Evolutionary conservation across 2,329 filamentous ascomycete species (phyloP), one percentile per base, ranked within the genome.

Genomic region (Drechslerella dactyloides): DNA sequence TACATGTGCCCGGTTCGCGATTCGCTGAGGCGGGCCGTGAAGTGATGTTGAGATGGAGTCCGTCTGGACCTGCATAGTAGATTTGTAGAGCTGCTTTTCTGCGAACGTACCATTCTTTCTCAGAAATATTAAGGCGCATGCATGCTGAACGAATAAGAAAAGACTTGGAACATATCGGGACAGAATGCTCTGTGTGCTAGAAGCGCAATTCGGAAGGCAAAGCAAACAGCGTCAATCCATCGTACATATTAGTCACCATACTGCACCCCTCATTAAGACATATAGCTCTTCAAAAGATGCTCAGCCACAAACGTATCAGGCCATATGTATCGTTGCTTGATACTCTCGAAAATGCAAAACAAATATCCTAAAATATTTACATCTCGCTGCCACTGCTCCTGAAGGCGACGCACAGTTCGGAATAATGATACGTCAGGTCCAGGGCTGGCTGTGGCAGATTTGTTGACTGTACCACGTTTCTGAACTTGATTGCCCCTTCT

Each of bases 391-490:
- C 94, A 77, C 88, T 96, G 84, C 93, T 97, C 77, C 92, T 87
- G 82, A 99, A 99, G 0, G 91, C 92, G 19, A 93, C 93, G 79
- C 94, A 99, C 37, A 99, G 83, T 64, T 91, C 91, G 19, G 93
- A 94, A 79, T 99, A 99, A 79, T 97, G 90, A 80, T 99, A 93
- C 24, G 94, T 97, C 69, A 99, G 82, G 79, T 97, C 93, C 61
- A 97, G 84, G 42, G 99, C 93, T 69, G 90, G 88, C 81, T 97
- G 94, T 10, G 93, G 93, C 73, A 99, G 82, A 79, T 90, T 96
- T 1, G 93, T 97, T 1, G 93, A 92, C 81, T 99, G 94, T 60
- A 99, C 92, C 78, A 99, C 96, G 80, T 92, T 97, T 78, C 94
- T 86, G 61, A 99, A 90, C 82, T 99, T 99, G 80, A 99, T 91